Base-by-base conservation (phyloP, 2,329 filamentous ascomycete species). In the Juglanconis juglandina region DNA sequence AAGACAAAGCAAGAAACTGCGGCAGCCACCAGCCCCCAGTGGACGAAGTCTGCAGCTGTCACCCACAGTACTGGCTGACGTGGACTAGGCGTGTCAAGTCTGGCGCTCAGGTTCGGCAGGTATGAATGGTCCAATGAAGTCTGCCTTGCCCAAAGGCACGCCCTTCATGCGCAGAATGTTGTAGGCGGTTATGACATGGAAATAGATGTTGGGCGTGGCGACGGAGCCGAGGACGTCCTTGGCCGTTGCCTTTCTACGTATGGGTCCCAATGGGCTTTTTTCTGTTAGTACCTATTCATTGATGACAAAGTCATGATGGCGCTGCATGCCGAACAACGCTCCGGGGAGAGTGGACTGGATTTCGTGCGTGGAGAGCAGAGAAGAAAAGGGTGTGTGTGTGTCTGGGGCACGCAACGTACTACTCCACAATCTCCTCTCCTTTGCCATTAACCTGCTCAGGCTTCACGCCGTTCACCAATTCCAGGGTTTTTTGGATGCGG, bases 171-270 rank as follows among this genome's bases (percentile, higher is more conserved):
- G 73, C 66, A 88, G 68, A 55, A 88, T 81, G 2, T 72, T 76
- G 69, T 88, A 88, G 9, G 82, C 79, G 13, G 78, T 83, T 10
- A 75, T 76, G 10, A 82, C 60, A 64, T 88, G 86, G 64, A 88
- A 88, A 70, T 78, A 87, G 65, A 87, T 79, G 66, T 87, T 87
- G 3, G 85, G 82, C 32, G 86, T 67, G 2, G 72, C 76, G 68
- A 76, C 80, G 4, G 70, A 68, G 37, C 70, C 67, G 10, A 82
- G 64, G 65, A 83, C 85, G 1, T 70, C 66, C 58, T 73, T 64
- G 0, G 72, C 77, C 14, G 24, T 6, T 13, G 47, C 39, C 2
- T 61, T 48, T 0, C 5, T 39, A 24, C 24, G 24, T 2, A 24
- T 24, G 24, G 24, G 24, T 24, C 24, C 24, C 2, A 24, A 2